Evolutionary conservation across 257 asterid genomes (phyloP), one percentile per base, ranked within the genome.

Genomic region (Gentiana macrophylla): DNA sequence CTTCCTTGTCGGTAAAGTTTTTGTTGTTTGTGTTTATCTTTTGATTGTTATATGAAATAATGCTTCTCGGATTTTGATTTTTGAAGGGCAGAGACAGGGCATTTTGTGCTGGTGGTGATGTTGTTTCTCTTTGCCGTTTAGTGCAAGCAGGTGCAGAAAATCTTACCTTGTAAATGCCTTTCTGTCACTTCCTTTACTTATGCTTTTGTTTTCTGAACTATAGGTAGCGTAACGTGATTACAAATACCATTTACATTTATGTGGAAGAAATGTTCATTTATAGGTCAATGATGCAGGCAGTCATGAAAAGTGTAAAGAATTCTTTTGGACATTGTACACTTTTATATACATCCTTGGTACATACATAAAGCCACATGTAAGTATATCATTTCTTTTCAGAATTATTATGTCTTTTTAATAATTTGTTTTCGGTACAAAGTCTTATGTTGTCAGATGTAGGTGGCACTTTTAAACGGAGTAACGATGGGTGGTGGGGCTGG

Each of bases 401-500:
- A 41, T 41, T 5, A 41, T 41, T 10, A 5, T 41, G 46, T 41
- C 2, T 41, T 24, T 41, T 41, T 41, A 41, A 7, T 41, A 41
- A 24, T 24, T 41, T 41, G 9, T 41, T 41, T 41, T 41, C 2
- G 46, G 9, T 10, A 41, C 48, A 7, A 45, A 48, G 47, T 45
- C 32, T 6, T 36, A 34, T 67, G 62, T 49, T 62, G 11, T 64
- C 37, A 24, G 64, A 61, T 83, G 79, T 86, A 92, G 98, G 91
- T 92, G 63, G 91, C 98, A 67, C 72, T 92, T 74, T 72, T 87
- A 66, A 84, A 85, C 75, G 98, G 98, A 63, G 72, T 92, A 59
- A 83, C 98, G n/a, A 87, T 92, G 95, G 98, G 98, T 69, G 98
- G 98, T 53, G 98, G 97, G 37, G 97, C 91, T 33, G 98, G 98